phyloP scores from a whole-genome alignment of 2,329 filamentous ascomycete genomes.

The Cercospora janseana region DNA sequence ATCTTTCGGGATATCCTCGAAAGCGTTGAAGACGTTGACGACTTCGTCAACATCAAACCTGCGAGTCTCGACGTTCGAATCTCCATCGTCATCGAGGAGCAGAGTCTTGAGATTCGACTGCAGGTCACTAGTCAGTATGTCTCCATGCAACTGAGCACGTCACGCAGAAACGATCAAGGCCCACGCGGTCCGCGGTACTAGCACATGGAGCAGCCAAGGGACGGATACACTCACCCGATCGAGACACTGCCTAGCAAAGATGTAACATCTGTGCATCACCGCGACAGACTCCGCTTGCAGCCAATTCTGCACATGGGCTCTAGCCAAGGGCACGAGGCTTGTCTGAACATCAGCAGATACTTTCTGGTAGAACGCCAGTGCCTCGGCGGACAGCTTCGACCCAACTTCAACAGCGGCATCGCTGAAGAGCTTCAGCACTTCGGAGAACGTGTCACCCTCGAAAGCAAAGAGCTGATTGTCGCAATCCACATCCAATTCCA shows the following conservation, averaged over 20 bases:
- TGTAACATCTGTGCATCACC: not conserved
- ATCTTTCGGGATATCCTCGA: slow-evolving; percentile 5
- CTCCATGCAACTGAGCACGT: no score
- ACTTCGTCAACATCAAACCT: slow-evolving; percentile 1
- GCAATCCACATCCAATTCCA: slow-evolving; percentile 8
- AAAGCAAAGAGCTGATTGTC: slow-evolving; percentile 2
- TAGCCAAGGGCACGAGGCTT: slow-evolving; percentile 6
- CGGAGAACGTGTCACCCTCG: not conserved
- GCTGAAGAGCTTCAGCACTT: not conserved
- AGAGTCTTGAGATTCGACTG: slow-evolving; percentile 2
- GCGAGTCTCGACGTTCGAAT: not conserved
- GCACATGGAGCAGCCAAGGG: no score
- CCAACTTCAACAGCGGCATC: not conserved
- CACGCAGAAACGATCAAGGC: no score
- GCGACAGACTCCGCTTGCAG: not conserved
- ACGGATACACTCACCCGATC: slow-evolving; percentile 11
- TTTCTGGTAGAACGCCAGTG: not conserved
- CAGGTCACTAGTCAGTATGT: not conserved
- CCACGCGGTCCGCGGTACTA: no score
- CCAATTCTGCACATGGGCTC: slow-evolving; percentile 6
- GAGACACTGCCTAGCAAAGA: slow-evolving; percentile 4
- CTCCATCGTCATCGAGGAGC: not conserved
- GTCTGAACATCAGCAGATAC: not conserved
- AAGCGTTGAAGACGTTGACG: slow-evolving; percentile 2
- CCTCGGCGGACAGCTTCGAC: not conserved